Conservation (phyloP, 768 basidiomycete species). For the Serendipita sp. region DNA sequence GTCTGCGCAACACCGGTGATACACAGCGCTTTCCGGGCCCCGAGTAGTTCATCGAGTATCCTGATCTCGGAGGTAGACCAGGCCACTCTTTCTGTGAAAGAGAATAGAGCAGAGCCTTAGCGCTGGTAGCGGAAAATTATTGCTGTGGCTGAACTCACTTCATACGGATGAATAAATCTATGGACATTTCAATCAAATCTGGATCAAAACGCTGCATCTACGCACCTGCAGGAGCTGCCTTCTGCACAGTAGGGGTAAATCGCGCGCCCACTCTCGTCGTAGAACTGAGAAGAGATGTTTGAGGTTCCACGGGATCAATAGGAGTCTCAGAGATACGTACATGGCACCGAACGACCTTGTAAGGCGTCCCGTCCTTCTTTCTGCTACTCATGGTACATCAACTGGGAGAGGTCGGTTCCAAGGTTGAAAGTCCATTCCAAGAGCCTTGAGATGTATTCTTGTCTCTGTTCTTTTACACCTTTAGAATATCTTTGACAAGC, state of each 20-base stretch:
- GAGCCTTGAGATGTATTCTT: no score
- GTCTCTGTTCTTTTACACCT: no score
- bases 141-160: not conserved
- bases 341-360: not conserved
- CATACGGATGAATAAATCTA: not conserved
- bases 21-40: no score
- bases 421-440: no score
- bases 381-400: no score
- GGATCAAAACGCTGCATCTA: slow-evolving; percentile 8
- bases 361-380: not conserved
- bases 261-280: slow-evolving; percentile 27
- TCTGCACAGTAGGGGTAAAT: slow-evolving; percentile 30
- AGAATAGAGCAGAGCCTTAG: slow-evolving; percentile 1
- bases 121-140: not conserved
- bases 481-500: no score
- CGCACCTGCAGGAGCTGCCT: slow-evolving; percentile 35
- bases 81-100: slow-evolving; percentile 12
- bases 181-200: slow-evolving; percentile 10
- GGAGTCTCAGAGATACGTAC: no score
- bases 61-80: slow-evolving; percentile 12
- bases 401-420: no score
- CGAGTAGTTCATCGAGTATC: not conserved
- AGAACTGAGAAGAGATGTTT: slow-evolving; percentile 21
- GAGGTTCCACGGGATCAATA: no score
- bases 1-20: not conserved